Conservation (phyloP, 805 yeast species). For the Ogataea pilisensis region DNA sequence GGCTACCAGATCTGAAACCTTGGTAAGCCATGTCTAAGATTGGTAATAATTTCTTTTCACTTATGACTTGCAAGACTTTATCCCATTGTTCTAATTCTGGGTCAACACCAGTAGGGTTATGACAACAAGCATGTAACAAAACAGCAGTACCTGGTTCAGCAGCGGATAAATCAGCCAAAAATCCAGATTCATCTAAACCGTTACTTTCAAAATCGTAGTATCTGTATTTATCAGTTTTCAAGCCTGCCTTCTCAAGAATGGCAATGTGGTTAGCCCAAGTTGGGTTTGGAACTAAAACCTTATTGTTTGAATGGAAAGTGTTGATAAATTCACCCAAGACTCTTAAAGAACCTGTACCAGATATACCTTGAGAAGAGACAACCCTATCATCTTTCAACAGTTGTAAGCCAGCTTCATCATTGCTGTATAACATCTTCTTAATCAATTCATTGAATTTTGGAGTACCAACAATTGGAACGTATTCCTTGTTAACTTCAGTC, state of each 20-base stretch:
- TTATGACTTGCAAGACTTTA: constrained; percentile 59
- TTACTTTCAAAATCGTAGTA: constrained; percentile 66
- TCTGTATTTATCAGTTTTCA: constrained; percentile 56
- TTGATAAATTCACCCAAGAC: constrained; percentile 75
- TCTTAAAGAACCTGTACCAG: constrained; percentile 94
- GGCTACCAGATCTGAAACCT: constrained; percentile 86
- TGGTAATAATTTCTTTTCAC: constrained; percentile 62
- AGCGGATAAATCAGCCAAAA: constrained; percentile 52
- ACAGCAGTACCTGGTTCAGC: constrained; percentile 61
- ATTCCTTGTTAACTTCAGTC: constrained; percentile 68
- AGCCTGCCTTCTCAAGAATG: constrained; percentile 71
- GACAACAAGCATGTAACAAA: constrained; percentile 91
- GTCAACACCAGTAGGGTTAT: constrained; percentile 96
- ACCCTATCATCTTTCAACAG: constrained; percentile 60
- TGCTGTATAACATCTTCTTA: constrained; percentile 66
- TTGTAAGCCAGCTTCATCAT: constrained; percentile 51
- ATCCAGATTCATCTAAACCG: constrained; percentile 59
- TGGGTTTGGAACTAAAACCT: constrained; percentile 75
- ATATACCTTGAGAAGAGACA: constrained; percentile 81
- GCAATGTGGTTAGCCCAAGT: constrained; percentile 94
- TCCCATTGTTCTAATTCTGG: constrained; percentile 81
- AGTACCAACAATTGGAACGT: constrained; percentile 82
- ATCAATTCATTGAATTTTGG: constrained; percentile 64
- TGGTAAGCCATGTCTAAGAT: constrained; percentile 93
- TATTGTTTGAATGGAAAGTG: constrained; percentile 50